Conservation (phyloP, 805 yeast species). For the Candida maris region DNA sequence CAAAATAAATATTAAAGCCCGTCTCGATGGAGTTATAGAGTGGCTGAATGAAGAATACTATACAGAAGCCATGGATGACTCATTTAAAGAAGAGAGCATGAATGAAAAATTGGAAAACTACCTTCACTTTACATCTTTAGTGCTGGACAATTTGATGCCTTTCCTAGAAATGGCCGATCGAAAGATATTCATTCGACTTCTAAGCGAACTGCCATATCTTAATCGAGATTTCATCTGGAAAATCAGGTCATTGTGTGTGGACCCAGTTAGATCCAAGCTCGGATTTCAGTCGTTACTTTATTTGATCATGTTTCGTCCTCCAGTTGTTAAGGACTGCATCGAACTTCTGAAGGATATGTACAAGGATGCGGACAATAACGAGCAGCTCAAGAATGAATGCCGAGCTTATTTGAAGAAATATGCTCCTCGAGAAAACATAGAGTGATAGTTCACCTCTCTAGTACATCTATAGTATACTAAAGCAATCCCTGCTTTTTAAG, state of each 20-base stretch:
- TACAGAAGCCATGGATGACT: conserved; percentile 49
- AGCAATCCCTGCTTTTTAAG: conserved; percentile 83
- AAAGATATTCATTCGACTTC: conserved; percentile 71
- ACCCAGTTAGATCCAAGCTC: conserved; percentile 75
- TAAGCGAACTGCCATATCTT: conserved; percentile 84
- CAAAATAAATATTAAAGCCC: conserved; percentile 62
- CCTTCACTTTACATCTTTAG: conserved; percentile 61
- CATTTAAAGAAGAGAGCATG: conserved; percentile 7
- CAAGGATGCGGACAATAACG: conserved; percentile 38
- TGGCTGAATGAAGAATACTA: conserved; percentile 94
- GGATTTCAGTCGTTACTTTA: conserved; percentile 84
- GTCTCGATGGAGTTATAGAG: conserved; percentile 73
- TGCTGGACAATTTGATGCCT: conserved; percentile 78
- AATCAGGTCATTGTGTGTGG: conserved; percentile 71
- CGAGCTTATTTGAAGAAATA: conserved; percentile 46
- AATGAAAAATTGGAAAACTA: conserved; percentile 38
- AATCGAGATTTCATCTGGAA: conserved; percentile 57
- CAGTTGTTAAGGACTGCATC: conserved; percentile 57
- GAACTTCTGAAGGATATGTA: conserved; percentile 46
- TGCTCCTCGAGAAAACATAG: conserved; percentile 15
- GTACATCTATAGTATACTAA: conserved; percentile 22
- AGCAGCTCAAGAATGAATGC: conserved; percentile 48
- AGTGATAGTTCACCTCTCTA: neutral
- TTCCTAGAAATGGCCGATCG: conserved; percentile 79
- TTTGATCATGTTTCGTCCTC: conserved; percentile 87